These are phyloP conservation scores for Ceratobasidium theobromae DNA, from an alignment of 1,284 basidiomycete genomes.

Conservation along the genomic window DNA sequence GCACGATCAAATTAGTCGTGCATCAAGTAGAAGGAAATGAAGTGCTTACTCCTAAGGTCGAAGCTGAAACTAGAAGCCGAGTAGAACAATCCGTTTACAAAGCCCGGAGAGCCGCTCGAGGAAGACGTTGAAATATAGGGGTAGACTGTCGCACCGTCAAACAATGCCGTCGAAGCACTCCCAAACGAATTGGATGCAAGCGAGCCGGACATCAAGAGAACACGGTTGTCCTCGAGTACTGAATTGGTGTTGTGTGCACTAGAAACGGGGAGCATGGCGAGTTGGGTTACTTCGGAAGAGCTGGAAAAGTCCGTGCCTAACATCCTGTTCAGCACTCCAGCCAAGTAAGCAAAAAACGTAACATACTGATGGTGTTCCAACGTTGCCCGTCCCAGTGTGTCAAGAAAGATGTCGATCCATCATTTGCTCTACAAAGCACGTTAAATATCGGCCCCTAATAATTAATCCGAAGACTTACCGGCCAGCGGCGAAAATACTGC, in stretches of 20 bases:
- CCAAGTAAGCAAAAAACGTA: constrained; percentile 29
- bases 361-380: constrained; percentile 69
- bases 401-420: constrained; percentile 69
- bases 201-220: constrained; percentile 87
- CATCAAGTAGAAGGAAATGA: constrained; percentile 35
- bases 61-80: constrained; percentile 79
- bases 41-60: constrained; percentile 60
- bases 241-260: constrained; percentile 67
- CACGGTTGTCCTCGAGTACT: constrained; percentile 80
- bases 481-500: constrained; percentile 89
- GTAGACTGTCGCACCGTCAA: constrained; percentile 80
- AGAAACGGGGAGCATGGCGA: constrained; percentile 87
- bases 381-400: constrained; percentile 76
- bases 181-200: constrained; percentile 72
- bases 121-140: constrained; percentile 81
- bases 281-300: constrained; percentile 70
- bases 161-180: constrained; percentile 81
- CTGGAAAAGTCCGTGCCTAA: constrained; percentile 57
- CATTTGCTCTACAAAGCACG: constrained; percentile 48
- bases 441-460: constrained; percentile 1
- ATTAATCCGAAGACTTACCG: constrained; percentile 50
- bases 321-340: background rate
- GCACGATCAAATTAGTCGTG: constrained; percentile 5
- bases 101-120: constrained; percentile 67
- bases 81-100: constrained; percentile 78